Conservation (phyloP, 1,284 basidiomycete species). For the Ceratobasidium sp. region DNA sequence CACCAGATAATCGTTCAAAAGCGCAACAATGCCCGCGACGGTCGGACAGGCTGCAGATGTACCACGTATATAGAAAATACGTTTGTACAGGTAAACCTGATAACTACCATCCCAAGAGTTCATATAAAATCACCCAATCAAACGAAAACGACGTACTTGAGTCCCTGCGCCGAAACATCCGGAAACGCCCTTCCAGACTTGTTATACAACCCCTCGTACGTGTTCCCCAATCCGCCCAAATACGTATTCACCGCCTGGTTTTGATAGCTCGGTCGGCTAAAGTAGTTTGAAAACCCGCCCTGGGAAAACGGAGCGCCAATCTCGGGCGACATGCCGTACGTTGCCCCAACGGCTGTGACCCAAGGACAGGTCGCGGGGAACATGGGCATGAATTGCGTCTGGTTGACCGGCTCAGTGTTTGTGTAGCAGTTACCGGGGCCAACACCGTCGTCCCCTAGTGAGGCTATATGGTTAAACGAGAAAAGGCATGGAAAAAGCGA, state of each 20-base stretch:
- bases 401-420: constrained; percentile 51
- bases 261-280: constrained; percentile 64
- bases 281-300: constrained; percentile 72
- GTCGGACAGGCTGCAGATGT: constrained; percentile 54
- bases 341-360: constrained; percentile 59
- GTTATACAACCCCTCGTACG: constrained; percentile 43
- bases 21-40: constrained; percentile 51
- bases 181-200: constrained; percentile 54
- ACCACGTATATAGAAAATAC: constrained; percentile 46
- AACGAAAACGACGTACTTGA: not conserved
- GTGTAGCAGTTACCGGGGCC: constrained; percentile 64
- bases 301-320: constrained; percentile 68
- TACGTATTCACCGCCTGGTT: constrained; percentile 46
- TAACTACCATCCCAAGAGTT: constrained; percentile 41
- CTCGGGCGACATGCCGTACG: constrained; percentile 52
- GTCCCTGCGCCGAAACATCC: constrained; percentile 67
- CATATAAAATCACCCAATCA: not conserved
- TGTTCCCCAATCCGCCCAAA: constrained; percentile 52
- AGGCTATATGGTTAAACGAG: not conserved
- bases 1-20: constrained; percentile 52
- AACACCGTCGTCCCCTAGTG: constrained; percentile 57
- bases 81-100: constrained; percentile 42
- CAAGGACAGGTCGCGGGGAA: constrained; percentile 57
- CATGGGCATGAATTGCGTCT: not conserved
- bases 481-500: not conserved